Base-by-base conservation (phyloP, 2,329 filamentous ascomycete genomes). In the Diaporthe sp. region DNA sequence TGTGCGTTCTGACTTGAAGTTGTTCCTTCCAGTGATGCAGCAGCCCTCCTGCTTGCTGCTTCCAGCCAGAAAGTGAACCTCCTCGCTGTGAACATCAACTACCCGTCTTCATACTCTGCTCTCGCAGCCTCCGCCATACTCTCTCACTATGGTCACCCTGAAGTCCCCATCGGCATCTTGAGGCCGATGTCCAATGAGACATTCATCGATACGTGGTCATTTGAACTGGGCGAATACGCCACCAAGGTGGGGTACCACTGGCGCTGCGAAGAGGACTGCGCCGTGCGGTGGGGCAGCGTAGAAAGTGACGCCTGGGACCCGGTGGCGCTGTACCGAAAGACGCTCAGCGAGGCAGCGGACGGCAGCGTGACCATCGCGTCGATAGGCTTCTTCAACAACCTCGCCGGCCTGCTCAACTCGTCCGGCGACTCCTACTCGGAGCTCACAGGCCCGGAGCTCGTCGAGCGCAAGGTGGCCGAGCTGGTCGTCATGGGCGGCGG, bases 401-500 rank as follows among this genome's bases (percentile, higher is more conserved):
- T 90, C 0, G 87, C 88, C 2, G 84, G 78, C 1, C 81, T 90
- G 5, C 81, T 90, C 19, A 84, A 86, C 76, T 88, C 87, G 19
- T 82, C 83, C 0, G 79, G 83, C 0, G 88, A 90, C 76, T 51
- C 57, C 0, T 79, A 83, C 75, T 86, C 86, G 0, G 58, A 79
- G 12, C 82, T 88, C 49, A 42, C 65, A 4, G 15, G 76, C 79
- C 12, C 78, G 1, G 83, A 83, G 12, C 84, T 90, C 2, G 77
- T 90, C 31, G 76, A 81, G 1, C 72, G 77, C 13, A 90, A 90
- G 77, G 87, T 90, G 2, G 79, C 80, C 1, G 85, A 90, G 79
- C 82, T 90, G 1, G 86, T 90, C 2, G 78, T 90, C 8, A 90
- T 90, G 88, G 89, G 88, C 34, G 88, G 88, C 17, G 80, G 75